Percentiles rank a stretch among this genome's conserved stretches.
phyloP scores from a whole-genome alignment of 345 rosid species.

The Dipteronia sinensis region DNA sequence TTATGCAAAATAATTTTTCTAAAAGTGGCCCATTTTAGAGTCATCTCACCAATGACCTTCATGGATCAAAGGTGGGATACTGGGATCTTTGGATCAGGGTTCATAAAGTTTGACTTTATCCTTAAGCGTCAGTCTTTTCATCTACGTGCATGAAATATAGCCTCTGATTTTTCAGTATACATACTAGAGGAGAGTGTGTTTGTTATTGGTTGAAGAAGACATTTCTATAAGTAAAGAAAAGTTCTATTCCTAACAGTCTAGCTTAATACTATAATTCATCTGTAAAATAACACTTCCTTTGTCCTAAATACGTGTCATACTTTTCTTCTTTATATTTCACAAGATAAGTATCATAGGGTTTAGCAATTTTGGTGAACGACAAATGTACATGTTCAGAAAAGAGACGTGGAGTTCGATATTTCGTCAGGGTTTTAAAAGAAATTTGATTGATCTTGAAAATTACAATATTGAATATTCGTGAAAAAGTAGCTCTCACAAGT shows the following conservation, averaged over 20 bases:
- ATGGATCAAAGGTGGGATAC: conserved; percentile 1
- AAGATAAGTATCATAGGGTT: background rate
- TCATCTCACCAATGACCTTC: background rate
- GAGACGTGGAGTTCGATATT: background rate
- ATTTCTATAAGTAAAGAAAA: background rate
- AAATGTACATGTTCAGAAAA: background rate
- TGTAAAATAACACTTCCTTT: background rate
- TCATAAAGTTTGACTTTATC: background rate
- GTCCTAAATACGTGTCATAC: conserved; percentile 2
- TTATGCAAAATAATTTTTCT: background rate
- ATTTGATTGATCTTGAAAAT: background rate
- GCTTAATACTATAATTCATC: background rate
- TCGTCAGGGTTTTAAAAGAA: background rate
- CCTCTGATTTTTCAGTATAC: background rate
- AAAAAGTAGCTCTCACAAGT: background rate
- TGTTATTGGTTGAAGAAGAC: background rate
- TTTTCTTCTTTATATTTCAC: background rate
- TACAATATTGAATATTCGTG: no score
- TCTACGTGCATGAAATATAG: background rate
- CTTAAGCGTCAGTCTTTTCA: background rate
- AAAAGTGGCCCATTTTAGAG: background rate
- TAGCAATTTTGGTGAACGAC: background rate
- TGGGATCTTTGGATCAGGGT: background rate
- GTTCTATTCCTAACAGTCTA: background rate
- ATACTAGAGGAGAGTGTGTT: background rate